These are phyloP conservation scores for Lasiosphaeria miniovina DNA, from an alignment of 495 filamentous ascomycete genomes.

Conservation along the genomic window DNA sequence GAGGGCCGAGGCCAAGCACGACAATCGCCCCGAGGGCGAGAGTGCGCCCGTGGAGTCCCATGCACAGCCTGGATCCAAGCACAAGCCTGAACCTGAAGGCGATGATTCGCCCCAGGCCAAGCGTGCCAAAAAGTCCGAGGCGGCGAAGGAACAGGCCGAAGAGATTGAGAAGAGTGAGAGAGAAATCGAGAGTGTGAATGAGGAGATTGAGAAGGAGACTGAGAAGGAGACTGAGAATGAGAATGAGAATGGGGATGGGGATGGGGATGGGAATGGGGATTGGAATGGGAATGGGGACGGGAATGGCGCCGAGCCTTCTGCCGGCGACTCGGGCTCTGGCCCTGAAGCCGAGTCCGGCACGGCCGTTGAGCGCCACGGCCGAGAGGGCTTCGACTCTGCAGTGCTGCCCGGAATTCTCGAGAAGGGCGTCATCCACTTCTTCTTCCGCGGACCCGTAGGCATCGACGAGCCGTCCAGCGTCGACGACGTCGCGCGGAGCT, in stretches of 20 bases:
- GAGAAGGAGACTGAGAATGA: too few species aligned
- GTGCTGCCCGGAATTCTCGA: constrained; percentile 77
- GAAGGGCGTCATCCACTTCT: constrained; percentile 94
- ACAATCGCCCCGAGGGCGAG: constrained; percentile 5
- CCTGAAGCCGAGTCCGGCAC: neutral
- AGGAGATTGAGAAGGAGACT: too few species aligned
- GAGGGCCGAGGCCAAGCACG: constrained; percentile 19
- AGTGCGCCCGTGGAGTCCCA: constrained; percentile 13
- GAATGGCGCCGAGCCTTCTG: too few species aligned
- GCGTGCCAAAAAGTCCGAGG: constrained; percentile 15
- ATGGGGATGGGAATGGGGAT: too few species aligned
- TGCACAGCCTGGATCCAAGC: constrained; percentile 23
- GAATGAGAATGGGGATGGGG: too few species aligned
- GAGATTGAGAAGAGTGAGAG: constrained; percentile 5
- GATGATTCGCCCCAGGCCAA: constrained; percentile 14
- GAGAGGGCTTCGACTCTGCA: constrained; percentile 9
- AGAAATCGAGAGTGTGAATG: neutral
- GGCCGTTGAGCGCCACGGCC: constrained; percentile 23
- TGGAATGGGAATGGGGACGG: too few species aligned
- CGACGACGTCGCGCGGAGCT: constrained; percentile 72
- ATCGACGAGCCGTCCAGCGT: constrained; percentile 68
- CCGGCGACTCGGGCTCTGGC: too few species aligned
- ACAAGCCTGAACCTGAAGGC: constrained; percentile 15
- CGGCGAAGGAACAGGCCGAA: constrained; percentile 12
- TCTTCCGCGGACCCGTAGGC: constrained; percentile 74